A percentile compares a stretch with the other conserved stretches of the same genome.
Conservation (phyloP, 345 rosid species). For the thale cress (Arabidopsis thaliana) region DNA sequence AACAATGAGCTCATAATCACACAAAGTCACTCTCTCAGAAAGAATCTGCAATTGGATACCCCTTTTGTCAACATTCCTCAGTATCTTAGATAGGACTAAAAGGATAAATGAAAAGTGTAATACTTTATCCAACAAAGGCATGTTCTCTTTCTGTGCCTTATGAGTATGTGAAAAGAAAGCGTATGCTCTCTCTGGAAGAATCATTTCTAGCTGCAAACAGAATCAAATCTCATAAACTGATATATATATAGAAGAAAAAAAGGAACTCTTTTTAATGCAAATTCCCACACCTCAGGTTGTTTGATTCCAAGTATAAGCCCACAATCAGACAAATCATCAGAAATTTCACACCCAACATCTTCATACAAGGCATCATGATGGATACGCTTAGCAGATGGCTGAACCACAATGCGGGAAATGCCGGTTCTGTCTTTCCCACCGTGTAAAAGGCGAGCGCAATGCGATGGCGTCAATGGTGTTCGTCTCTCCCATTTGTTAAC, state of each 20-base stretch:
- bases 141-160: constrained; percentile 85
- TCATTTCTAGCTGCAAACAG: constrained; percentile 66
- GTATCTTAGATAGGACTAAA: not conserved
- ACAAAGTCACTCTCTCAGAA: constrained; percentile 71
- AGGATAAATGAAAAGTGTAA: not conserved
- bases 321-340: constrained; percentile 86
- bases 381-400: constrained; percentile 92
- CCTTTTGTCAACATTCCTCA: constrained; percentile 7
- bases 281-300: constrained; percentile 65
- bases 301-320: constrained; percentile 86
- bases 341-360: constrained; percentile 83
- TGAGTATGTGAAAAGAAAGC: constrained; percentile 95
- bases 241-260: not conserved
- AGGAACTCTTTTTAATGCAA: not conserved
- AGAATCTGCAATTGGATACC: constrained; percentile 55
- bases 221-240: constrained; percentile 13
- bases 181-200: constrained; percentile 82
- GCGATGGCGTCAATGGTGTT: constrained; percentile 84
- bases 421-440: constrained; percentile 73
- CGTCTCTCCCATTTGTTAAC: constrained; percentile 95
- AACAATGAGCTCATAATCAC: constrained; percentile 86
- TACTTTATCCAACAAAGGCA: constrained; percentile 88
- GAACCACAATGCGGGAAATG: constrained; percentile 75
- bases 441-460: constrained; percentile 84
- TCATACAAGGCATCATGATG: constrained; percentile 82